Base-by-base conservation (phyloP, 129 eudicot genomes). In the Daucus carota region DNA sequence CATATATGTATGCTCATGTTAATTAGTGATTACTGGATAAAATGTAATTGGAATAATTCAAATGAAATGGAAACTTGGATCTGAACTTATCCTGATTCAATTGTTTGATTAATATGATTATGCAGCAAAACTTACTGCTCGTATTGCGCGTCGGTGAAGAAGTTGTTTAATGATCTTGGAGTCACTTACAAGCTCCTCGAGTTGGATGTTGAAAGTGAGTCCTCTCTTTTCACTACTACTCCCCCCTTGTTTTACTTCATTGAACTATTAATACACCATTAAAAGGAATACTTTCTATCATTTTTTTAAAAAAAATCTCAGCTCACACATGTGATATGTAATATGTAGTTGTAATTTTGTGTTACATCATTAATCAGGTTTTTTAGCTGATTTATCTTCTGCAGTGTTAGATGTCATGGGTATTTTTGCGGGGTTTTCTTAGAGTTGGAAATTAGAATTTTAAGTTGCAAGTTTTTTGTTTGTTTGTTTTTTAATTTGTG, bases 101-200 rank as follows among this genome's bases (percentile, higher is more conserved):
- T 73, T 76, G 15, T 79, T n/a, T 66, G 36, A 63, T 44, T 57
- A 15, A 57, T 57, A 24, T 57, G 24, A 57, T 57, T 57, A 28
- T 0, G 75, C 91, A 93, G 98, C 91, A 90, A 93, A 75, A 70
- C 88, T 70, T 88, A 73, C 77, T 93, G 98, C 65, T 88, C 98
- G 26, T 93, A 47, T 81, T 88, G 98, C 80, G 82, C 73, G 50
- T 79, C 63, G 73, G 97, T 90, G 78, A 93, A 93, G 93, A 83
- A 88, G 66, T 18, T 93, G 87, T 79, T 93, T 68, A 76, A 84
- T 52, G 80, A 90, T 74, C 33, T 83, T 22, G 91, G 92, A 33
- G 86, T 83, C 76, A 42, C 92, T 63, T 93, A 78, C 84, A 90
- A 93, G 81, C 86, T 86, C 40, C 68, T 90, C 60, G 98, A 90